Percentiles rank a stretch among this genome's conserved stretches.
These are phyloP conservation scores for Phanerochaete carnosa DNA, from an alignment of 768 basidiomycete species.

Conservation along the genomic window DNA sequence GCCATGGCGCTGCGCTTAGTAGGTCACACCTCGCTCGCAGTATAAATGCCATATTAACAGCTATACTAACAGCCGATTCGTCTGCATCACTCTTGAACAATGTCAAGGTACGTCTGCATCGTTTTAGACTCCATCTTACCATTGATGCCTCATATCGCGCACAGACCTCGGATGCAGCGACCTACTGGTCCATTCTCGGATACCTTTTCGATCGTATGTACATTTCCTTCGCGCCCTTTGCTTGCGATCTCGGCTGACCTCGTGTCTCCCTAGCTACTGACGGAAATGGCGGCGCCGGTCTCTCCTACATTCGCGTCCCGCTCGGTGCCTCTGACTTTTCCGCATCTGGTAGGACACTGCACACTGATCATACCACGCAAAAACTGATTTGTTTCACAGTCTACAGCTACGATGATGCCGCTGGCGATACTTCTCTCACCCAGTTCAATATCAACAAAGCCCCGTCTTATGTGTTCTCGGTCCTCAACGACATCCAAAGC, in stretches of 20 bases:
- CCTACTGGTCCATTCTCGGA: conserved; percentile 56
- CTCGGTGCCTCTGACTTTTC: conserved; percentile 79
- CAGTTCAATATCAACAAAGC: conserved; percentile 54
- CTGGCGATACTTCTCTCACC: conserved; percentile 54
- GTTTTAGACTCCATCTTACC: neutral
- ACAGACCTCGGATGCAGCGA: conserved; percentile 38
- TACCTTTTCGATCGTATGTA: conserved; percentile 51
- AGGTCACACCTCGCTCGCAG: conserved; percentile 4
- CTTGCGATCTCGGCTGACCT: neutral
- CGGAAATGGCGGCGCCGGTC: conserved; percentile 57
- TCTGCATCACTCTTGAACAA: conserved; percentile 58
- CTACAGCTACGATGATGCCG: conserved; percentile 66
- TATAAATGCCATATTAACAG: conserved; percentile 3
- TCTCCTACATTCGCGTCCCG: conserved; percentile 67
- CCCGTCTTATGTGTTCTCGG: conserved; percentile 62
- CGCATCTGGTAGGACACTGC: conserved; percentile 38
- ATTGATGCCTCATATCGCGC: conserved; percentile 28
- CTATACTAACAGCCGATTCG: conserved; percentile 54
- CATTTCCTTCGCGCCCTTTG: neutral
- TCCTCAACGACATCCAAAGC: conserved; percentile 59
- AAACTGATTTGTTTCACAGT: conserved; percentile 23
- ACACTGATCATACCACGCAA: too few species aligned
- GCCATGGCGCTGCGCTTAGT: conserved; percentile 71
- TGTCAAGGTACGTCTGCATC: conserved; percentile 49
- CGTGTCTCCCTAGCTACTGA: conserved; percentile 42